Percentiles rank a stretch among this genome's conserved stretches.
These are phyloP conservation scores for Comarum palustre DNA, from an alignment of 306 rosid species.

Conservation along the genomic window DNA sequence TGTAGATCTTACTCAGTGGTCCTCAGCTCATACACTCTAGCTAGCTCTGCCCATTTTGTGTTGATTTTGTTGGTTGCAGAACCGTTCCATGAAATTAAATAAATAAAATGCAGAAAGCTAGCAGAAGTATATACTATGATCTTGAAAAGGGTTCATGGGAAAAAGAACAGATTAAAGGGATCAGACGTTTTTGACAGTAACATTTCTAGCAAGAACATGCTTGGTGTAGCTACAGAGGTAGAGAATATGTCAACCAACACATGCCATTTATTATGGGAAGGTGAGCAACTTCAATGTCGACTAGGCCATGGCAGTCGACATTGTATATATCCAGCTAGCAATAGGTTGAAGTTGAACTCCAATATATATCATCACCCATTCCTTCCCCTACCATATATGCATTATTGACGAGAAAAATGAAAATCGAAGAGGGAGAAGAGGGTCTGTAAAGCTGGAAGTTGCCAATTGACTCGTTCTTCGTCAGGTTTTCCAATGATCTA, in stretches of 20 bases:
- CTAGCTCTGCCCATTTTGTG: neutral
- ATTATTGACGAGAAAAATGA: neutral
- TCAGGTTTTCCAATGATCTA: neutral
- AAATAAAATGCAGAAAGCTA: neutral
- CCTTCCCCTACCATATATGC: neutral
- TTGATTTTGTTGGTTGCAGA: slow-evolving; percentile 1
- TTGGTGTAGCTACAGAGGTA: neutral
- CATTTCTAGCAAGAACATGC: slow-evolving; percentile 7
- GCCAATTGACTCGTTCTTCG: neutral
- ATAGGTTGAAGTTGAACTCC: neutral
- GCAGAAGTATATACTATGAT: neutral
- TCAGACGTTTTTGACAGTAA: neutral
- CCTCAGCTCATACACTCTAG: neutral
- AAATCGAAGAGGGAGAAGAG: neutral
- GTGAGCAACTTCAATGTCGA: slow-evolving; percentile 12
- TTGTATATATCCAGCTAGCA: neutral
- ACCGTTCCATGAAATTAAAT: neutral
- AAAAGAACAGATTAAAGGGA: neutral
- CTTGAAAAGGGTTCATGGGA: neutral
- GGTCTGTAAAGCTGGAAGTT: neutral
- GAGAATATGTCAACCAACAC: neutral
- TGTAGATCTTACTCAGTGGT: neutral
- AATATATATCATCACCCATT: neutral
- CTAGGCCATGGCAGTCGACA: neutral
- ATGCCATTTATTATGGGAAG: slow-evolving; percentile 3